These are phyloP conservation scores for Thymus quinquecostatus DNA, from an alignment of 257 asterid species.

Conservation along the genomic window DNA sequence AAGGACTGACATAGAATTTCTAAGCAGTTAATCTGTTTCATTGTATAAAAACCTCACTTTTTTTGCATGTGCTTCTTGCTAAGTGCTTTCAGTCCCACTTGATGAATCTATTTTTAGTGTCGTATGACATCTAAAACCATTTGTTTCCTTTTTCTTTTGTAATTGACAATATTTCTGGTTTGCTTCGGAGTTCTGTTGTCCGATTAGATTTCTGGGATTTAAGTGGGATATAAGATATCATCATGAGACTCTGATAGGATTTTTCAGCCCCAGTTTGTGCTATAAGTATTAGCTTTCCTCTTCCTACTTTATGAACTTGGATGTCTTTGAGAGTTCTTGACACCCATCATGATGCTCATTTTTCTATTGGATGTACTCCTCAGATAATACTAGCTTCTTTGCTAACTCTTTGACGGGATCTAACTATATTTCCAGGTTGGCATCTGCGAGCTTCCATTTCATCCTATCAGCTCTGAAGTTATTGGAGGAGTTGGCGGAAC, in stretches of 20 bases:
- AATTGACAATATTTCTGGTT: not conserved
- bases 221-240: not conserved
- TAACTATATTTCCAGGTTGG: constrained; percentile 61
- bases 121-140: not conserved
- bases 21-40: too few relatives aligned
- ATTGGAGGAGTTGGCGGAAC: constrained; percentile 99
- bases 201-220: too few relatives aligned
- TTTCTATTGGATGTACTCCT: not conserved
- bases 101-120: constrained; percentile 2
- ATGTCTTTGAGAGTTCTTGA: not conserved
- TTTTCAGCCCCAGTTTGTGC: not conserved
- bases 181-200: too few relatives aligned
- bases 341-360: not conserved
- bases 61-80: too few relatives aligned
- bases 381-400: constrained; percentile 2
- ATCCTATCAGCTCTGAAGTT: constrained; percentile 92
- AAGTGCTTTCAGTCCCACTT: not conserved
- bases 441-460: constrained; percentile 98
- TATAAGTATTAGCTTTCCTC: not conserved
- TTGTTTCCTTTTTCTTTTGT: not conserved
- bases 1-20: too few relatives aligned
- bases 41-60: too few relatives aligned
- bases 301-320: not conserved
- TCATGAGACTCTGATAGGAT: not conserved
- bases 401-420: constrained; percentile 10